These are phyloP conservation scores for Coniochaeta ligniaria DNA, from an alignment of 2,329 filamentous ascomycete species.

Conservation along the genomic window DNA sequence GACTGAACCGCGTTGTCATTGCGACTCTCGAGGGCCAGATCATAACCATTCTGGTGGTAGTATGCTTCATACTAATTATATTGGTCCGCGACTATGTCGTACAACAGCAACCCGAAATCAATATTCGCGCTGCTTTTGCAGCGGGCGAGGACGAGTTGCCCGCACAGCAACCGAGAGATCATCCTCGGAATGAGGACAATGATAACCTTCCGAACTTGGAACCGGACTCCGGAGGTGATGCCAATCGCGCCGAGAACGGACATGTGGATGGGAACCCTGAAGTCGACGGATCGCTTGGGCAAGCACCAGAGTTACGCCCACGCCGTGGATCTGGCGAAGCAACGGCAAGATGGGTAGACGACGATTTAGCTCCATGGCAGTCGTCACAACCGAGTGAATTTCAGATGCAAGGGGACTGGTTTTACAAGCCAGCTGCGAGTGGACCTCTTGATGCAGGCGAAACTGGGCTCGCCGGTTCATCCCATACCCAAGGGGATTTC, in stretches of 20 bases:
- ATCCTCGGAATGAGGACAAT: neutral
- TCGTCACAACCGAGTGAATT: neutral
- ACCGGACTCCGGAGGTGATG: neutral
- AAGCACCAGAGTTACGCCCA: too few species aligned
- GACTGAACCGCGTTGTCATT: constrained; percentile 71
- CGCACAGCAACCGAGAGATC: neutral
- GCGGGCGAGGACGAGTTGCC: constrained; percentile 8
- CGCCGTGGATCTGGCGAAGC: neutral
- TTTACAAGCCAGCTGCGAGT: neutral
- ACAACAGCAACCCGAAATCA: constrained; percentile 90
- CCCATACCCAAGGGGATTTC: neutral
- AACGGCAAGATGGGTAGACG: neutral
- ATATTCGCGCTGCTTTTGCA: constrained; percentile 64
- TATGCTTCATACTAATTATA: constrained; percentile 95
- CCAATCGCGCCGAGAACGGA: neutral
- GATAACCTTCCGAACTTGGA: neutral
- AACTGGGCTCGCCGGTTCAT: neutral
- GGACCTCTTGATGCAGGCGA: neutral
- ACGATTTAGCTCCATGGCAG: neutral
- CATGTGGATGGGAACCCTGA: constrained; percentile 3
- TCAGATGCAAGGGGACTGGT: neutral
- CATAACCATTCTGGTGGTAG: constrained; percentile 84
- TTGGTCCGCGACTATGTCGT: constrained; percentile 96
- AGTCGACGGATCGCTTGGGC: neutral
- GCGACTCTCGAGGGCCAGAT: constrained; percentile 87